Evolutionary conservation across 371 early-diverging fungal species (phyloP).

Genomic region (Mortierella sp.): DNA sequence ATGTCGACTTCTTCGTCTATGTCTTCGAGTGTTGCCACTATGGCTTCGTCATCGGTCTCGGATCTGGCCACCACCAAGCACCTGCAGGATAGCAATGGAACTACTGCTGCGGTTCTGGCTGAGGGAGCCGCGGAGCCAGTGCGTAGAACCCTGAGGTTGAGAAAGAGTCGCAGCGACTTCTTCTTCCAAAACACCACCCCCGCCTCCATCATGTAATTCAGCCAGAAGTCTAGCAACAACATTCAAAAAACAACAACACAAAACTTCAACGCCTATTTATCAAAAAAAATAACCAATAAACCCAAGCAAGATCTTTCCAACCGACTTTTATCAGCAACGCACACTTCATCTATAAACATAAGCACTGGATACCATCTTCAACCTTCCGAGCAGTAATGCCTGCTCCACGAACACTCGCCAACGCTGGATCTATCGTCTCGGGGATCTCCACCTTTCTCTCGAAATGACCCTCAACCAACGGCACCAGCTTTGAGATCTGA

Average conservation of each 20-base stretch:
- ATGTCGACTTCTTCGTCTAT: slow-evolving; percentile 18
- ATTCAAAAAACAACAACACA: background rate
- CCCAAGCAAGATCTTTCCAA: no score
- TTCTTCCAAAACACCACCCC: slow-evolving; percentile 55
- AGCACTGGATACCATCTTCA: background rate
- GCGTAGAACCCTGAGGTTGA: slow-evolving; percentile 25
- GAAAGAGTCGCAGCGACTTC: slow-evolving; percentile 54
- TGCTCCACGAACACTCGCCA: background rate
- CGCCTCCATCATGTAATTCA: slow-evolving; percentile 49
- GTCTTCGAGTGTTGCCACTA: slow-evolving; percentile 20
- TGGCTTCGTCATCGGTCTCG: slow-evolving; percentile 14
- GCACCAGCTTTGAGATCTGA: background rate
- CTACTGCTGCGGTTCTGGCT: background rate
- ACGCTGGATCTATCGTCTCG: background rate
- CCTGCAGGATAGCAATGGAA: background rate
- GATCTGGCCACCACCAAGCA: slow-evolving; percentile 11
- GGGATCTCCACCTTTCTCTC: background rate
- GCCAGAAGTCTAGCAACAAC: background rate
- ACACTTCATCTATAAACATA: background rate
- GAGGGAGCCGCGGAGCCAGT: slow-evolving; percentile 12
- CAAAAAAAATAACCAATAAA: background rate
- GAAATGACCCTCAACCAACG: background rate
- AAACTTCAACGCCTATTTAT: background rate
- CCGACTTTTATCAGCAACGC: background rate
- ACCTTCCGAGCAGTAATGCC: background rate